Base-by-base conservation (phyloP, 768 basidiomycete genomes). In the Pleurotus eryngii region DNA sequence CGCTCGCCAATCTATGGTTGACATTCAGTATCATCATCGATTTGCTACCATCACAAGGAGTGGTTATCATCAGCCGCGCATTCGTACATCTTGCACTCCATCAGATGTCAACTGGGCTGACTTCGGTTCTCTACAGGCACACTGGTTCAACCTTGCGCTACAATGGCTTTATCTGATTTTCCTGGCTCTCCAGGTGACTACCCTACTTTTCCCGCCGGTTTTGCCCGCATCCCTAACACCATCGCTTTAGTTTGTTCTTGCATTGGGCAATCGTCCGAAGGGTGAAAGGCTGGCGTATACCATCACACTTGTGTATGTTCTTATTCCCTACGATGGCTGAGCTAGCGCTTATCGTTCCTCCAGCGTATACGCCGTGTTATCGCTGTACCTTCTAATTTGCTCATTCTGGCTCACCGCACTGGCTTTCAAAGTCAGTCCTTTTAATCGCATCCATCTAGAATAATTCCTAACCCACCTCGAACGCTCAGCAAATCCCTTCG, bases 21-120 rank as follows among this genome's bases (percentile, higher is more conserved):
- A 95, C 90, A 17, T 95, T 95, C 79, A 86, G 86, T 59, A 95
- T 95, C 72, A 92, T 95, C 69, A 91, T 95, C 78, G 85, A 93
- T 64, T 81, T 96, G 45, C 78, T 95, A 12, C 88, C 89, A 2
- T 53, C 61, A 11, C 71, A 79, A 66, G 55, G 58, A 0, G 78
- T 85, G 57, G 60, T 75, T 38, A 72, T 95, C 50, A 95, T 96
- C 61, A 92, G 90, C 47, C 92, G 83, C 27, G 72, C 67, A 5
- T 69, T 92, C 17, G 93, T 95, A 50, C 20, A 38, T 27, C 55
- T 22, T 18, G 39, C 5, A 15, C 46, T 15, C 42, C 15, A 49
- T 15, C 49, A 37, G 3, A 8, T 43, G 40, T 49, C 45, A 56
- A 22, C 39, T 60, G 3, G n/a, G 11, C 37, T 17, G 30, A 17